Evolutionary conservation across 2,329 filamentous ascomycete genomes (phyloP), one percentile per base, ranked within the genome.

Genomic region (Phoma sp.): DNA sequence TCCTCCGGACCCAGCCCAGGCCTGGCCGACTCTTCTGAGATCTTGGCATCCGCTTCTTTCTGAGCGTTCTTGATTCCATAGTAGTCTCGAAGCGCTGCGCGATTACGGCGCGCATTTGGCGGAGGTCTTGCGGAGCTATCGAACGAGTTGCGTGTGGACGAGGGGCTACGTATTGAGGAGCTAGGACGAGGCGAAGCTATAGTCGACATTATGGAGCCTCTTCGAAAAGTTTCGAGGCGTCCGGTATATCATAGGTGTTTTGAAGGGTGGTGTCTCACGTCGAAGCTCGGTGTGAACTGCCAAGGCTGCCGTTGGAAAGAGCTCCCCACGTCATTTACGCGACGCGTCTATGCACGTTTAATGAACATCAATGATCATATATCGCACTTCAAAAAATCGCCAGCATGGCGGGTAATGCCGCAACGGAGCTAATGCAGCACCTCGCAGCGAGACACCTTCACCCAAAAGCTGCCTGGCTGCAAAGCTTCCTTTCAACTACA

Each of bases 71-170:
- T 88, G 44, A 98, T 84, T 72, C 95, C 95, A 78, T 98, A 98
- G 81, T 96, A 98, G 72, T 97, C 92, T 67, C 95, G 89, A 19
- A 98, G 84, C 6, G 94, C 94, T 51, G 89, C 86, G 62, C 94
- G 90, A 77, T 96, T 96, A 58, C 89, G 83, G 52, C 85, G 82
- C 19, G 61, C 65, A 51, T 46, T 65, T 66, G 79, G 80, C 84
- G 78, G 58, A 27, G 61, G 67, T 55, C 64, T 58, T 22, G 63
- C 51, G 43, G 64, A 62, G 59, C 65, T 64, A 31, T 83, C 55
- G 88, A 91, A 81, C 32, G 90, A 93, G 4, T 89, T 88, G 12
- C 91, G 89, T 31, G 92, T 95, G 35, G 88, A 90, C 6, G 88
- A 88, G 0, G 91, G 89, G 4, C 88, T 88, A 7, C 82, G 78